phyloP scores from a whole-genome alignment of 768 basidiomycete genomes.

The Obba rivulosa region DNA sequence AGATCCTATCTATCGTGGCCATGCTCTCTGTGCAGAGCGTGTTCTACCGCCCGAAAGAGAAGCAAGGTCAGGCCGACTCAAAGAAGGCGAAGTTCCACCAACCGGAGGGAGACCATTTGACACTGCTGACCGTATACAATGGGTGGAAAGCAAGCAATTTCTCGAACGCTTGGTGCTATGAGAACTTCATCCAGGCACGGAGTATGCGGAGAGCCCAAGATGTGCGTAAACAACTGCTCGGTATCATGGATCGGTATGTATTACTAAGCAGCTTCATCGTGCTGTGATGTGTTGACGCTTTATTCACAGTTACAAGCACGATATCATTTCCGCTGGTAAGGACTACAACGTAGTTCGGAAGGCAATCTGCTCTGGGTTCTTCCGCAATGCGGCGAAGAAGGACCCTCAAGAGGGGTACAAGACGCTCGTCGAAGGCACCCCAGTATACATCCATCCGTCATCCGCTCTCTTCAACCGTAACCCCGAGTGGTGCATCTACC shows the following conservation, averaged over 20 bases:
- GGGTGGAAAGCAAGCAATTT: slow-evolving; percentile 97
- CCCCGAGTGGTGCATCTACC: slow-evolving; percentile 95
- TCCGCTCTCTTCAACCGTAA: slow-evolving; percentile 95
- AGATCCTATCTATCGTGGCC: slow-evolving; percentile 93
- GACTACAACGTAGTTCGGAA: slow-evolving; percentile 92
- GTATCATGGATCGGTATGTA: slow-evolving; percentile 95
- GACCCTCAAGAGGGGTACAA: slow-evolving; percentile 98
- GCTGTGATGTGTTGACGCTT: slow-evolving; percentile 3
- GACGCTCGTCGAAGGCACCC: slow-evolving; percentile 95
- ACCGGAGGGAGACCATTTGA: slow-evolving; percentile 95
- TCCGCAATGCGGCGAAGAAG: slow-evolving; percentile 98
- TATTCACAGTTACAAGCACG: slow-evolving; percentile 84
- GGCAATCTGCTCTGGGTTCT: slow-evolving; percentile 96
- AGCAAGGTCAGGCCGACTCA: slow-evolving; percentile 97
- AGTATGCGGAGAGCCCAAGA: slow-evolving; percentile 98
- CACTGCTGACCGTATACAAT: slow-evolving; percentile 91
- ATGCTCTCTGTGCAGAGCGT: slow-evolving; percentile 97
- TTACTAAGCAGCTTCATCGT: not conserved
- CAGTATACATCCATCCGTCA: slow-evolving; percentile 97
- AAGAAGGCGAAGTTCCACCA: slow-evolving; percentile 99
- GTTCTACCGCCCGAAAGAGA: slow-evolving; percentile 99
- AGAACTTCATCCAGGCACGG: slow-evolving; percentile 97
- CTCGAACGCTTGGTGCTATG: slow-evolving; percentile 98
- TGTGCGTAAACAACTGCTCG: slow-evolving; percentile 93
- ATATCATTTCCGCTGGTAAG: slow-evolving; percentile 85